phyloP scores from a whole-genome alignment of 805 yeast species.

The Priceomyces melissophilus region DNA sequence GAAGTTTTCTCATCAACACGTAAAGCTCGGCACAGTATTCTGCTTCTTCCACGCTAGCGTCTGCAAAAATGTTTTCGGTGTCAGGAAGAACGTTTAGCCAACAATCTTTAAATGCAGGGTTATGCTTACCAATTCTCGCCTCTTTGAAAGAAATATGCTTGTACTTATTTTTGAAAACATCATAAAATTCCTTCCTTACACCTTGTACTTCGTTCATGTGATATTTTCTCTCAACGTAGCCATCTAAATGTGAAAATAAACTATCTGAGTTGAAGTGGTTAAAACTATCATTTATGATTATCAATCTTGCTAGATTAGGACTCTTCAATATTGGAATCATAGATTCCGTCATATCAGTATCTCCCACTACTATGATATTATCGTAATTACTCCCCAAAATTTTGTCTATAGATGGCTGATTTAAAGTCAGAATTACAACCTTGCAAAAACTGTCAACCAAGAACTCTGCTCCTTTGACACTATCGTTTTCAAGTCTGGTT shows the following conservation, averaged over 20 bases:
- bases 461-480: slow-evolving; percentile 2
- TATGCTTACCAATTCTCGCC: slow-evolving; percentile 6
- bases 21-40: slow-evolving; percentile 35
- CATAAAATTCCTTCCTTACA: slow-evolving; percentile 5
- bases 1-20: slow-evolving; percentile 44
- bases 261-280: neutral
- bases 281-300: slow-evolving; percentile 3
- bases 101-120: slow-evolving; percentile 33
- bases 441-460: slow-evolving; percentile 2
- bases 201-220: slow-evolving; percentile 1
- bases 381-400: neutral
- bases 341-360: neutral
- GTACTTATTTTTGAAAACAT: neutral
- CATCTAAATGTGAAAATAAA: neutral
- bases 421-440: slow-evolving; percentile 3
- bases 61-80: neutral
- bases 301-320: slow-evolving; percentile 2
- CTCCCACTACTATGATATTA: slow-evolving; percentile 2
- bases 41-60: slow-evolving; percentile 14
- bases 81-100: slow-evolving; percentile 9
- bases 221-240: too few species aligned
- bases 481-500: slow-evolving; percentile 5
- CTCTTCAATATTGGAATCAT: slow-evolving; percentile 4
- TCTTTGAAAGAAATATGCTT: neutral
- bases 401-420: neutral